Conservation (phyloP, 805 yeast genomes). For the Saccharomycopsis sp. region DNA sequence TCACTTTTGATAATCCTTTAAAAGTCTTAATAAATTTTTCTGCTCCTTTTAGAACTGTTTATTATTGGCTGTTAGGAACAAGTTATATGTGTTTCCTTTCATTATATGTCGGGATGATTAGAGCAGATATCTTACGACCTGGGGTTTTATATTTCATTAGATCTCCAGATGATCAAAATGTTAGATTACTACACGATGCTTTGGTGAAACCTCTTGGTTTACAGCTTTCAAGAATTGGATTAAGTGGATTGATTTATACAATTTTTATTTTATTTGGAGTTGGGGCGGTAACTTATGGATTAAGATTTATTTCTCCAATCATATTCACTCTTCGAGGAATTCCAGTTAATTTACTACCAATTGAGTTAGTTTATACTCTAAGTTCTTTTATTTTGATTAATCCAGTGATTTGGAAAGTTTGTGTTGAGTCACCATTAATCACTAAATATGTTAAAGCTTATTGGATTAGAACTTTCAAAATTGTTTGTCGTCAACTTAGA, state of each 20-base stretch:
- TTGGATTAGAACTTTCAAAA: slow-evolving; percentile 54
- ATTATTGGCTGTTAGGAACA: slow-evolving; percentile 68
- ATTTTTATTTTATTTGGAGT: slow-evolving; percentile 65
- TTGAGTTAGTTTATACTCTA: slow-evolving; percentile 6
- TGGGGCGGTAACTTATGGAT: slow-evolving; percentile 48
- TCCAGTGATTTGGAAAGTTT: slow-evolving; percentile 7
- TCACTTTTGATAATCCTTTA: neutral
- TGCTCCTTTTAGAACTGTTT: neutral
- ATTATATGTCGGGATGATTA: slow-evolving; percentile 71
- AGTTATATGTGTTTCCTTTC: slow-evolving; percentile 83
- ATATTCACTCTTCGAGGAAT: slow-evolving; percentile 20
- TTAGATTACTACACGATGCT: slow-evolving; percentile 79
- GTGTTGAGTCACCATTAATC: slow-evolving; percentile 17
- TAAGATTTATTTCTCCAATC: slow-evolving; percentile 30
- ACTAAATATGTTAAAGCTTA: slow-evolving; percentile 34
- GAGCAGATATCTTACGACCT: slow-evolving; percentile 62
- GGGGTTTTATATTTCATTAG: slow-evolving; percentile 89
- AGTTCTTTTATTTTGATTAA: slow-evolving; percentile 7
- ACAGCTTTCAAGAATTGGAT: slow-evolving; percentile 61
- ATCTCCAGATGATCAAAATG: slow-evolving; percentile 90
- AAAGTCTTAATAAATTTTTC: neutral
- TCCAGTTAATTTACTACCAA: slow-evolving; percentile 20
- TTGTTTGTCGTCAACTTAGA: slow-evolving; percentile 47
- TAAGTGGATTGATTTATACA: slow-evolving; percentile 69
- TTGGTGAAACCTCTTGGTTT: slow-evolving; percentile 61